Evolutionary conservation across 371 early-diverging fungal genomes (phyloP), one percentile per base, ranked within the genome.

Genomic region (Smittium culicis): DNA sequence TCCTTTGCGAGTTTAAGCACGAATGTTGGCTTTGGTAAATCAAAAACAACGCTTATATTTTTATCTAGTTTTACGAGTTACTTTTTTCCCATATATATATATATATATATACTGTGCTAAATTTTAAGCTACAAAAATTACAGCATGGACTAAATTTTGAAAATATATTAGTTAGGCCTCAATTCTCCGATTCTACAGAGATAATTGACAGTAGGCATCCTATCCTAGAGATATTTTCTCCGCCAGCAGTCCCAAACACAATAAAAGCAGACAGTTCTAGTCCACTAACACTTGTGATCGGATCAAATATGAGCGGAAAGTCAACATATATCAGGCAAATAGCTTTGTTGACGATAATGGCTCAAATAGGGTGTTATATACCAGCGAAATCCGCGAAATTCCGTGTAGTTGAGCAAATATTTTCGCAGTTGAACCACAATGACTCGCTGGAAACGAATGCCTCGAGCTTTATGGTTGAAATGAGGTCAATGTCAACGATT

Each of bases 261-360:
- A 79, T 85, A 2, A 88, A 82, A 73, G 85, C 86, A 1, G 79
- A 83, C 27, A 71, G 77, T 1, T 81, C 81, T 0, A 79, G 80
- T 25, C 89, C 83, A 25, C 83, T 98, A 67, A 91, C 92, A 55
- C 79, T 98, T 17, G 86, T 98, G 11, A 95, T 93, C 0, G 99
- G 99, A 0, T 93, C 98, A 0, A 99, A 99, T 73, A 99, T 98
- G 99, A 89, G 88, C 64, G 97, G 97, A 20, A 96, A 96, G 73
- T 86, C 92, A 20, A 94, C 98, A 3, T 98, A 97, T 73, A 70
- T 98, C 34, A 83, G 88, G n/a, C 94, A 93, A 68, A 79, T 95
- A 25, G 92, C 92, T 0, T 78, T 96, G 17, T 69, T 96, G 54
- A 79, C 72, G n/a, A 83, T 99, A 59, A 86, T 99, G 86, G 94